Base-by-base conservation (phyloP, 1,284 basidiomycete species). In the Cutaneotrichosporon cyanovorans region DNA sequence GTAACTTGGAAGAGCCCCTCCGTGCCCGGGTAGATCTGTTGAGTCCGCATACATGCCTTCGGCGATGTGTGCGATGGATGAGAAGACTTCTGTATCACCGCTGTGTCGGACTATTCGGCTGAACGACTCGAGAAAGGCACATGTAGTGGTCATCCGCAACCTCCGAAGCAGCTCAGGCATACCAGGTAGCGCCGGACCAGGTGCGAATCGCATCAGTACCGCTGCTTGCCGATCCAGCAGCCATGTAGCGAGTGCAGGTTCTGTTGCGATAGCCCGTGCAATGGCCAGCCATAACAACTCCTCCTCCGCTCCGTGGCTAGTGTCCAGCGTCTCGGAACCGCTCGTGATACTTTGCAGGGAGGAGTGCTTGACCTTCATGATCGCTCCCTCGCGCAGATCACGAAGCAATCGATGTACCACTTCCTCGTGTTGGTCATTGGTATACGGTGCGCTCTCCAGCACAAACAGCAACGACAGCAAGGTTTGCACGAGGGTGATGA, bases 211-310 rank as follows among this genome's bases (percentile, higher is more conserved):
- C 65, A 53, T 35, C 4, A 66, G 42, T 2, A 50, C 48, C 4
- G 48, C 48, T 9, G 40, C 39, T 7, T 59, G 37, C 7, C 44
- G 21, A 10, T 40, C 36, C 7, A 67, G 34, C 4, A 66, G 45
- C 67, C 67, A 69, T 1, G 35, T 37, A 2, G 55, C 55, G 8
- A 62, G 37, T 9, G 37, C 21, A 11, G 36, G 45, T 16, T 61
- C 50, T 4, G 46, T 45, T 5, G 41, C 40, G 7, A 65, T 39
- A 3, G 48, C 48, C 18, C 42, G 52, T 1, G 51, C 60, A 0
- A 59, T 50, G 5, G 65, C 58, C 15, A 63, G 42, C 67, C 67
- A 69, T 5, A 65, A 18, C 11, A 68, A 42, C 40, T 69, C 67
- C 22, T 53, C 59, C 35, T 65, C 65, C 6, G 61, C 31, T 2